Evolutionary conservation across 371 early-diverging fungal genomes (phyloP), one percentile per base, ranked within the genome.

Genomic region (Neoconidiobolus thromboides): DNA sequence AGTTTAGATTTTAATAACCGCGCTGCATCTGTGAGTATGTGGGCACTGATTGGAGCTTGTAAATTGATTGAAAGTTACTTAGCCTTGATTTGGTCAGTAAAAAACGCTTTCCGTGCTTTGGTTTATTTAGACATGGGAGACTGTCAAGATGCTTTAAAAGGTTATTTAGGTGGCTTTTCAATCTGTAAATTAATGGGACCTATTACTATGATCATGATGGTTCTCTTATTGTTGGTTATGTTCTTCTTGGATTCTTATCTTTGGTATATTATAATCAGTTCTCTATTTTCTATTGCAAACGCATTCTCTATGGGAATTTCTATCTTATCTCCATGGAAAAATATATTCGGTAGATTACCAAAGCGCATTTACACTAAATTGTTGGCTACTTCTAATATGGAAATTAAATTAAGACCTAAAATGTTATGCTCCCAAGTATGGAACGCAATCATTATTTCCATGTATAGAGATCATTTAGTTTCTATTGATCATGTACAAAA

Each of bases 211-310:
- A 67, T 75, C 0, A 75, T 87, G 56, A 83, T 91, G 86, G 78
- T 87, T 67, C 65, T 86, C 55, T 77, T 87, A 62, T 82, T 87
- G 58, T 62, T 89, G 46, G 73, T 83, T 4, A 75, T 92, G 37
- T 91, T 86, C 70, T 89, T 91, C 71, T 69, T 91, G 66, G 91
- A 91, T 61, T 88, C 91, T 0, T 92, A 91, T 64, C 74, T 92
- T 47, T 92, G 93, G 91, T 92, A 89, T 65, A 86, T 89, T 48
- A 83, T 88, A 55, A 87, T 85, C 83, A 87, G 81, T 69, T 82
- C 85, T 1, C 66, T 85, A 40, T 85, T 89, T 60, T 87, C 87
- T 0, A 86, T 89, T 26, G 78, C 80, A 26, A 74, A 81, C 48
- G 82, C 90, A 0, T 86, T 92, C 60, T 79, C 83, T 54, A 77